Evolutionary conservation across 768 basidiomycete species (phyloP).

Genomic region (Amanita brunnescens): DNA sequence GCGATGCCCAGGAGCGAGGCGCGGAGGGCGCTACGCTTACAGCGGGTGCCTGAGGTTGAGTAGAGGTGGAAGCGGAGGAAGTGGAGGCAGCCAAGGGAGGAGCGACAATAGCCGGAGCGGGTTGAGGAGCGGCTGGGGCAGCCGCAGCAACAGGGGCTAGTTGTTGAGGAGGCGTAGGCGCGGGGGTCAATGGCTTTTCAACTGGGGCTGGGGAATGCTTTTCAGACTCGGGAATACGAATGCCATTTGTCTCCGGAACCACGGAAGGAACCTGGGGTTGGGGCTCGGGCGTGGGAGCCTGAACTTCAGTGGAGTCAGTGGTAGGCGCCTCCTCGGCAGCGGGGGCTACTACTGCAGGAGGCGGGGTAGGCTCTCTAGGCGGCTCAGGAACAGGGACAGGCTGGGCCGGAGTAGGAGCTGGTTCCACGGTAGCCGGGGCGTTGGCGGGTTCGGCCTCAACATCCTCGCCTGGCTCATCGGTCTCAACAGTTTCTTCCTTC

Average conservation of each 20-base stretch:
- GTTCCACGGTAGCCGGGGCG: slow-evolving; percentile 22
- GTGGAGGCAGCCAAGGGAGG: slow-evolving; percentile 23
- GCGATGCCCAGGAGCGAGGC: slow-evolving; percentile 87
- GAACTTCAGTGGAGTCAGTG: slow-evolving; percentile 19
- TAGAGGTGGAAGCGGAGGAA: slow-evolving; percentile 20
- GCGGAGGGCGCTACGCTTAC: slow-evolving; percentile 33
- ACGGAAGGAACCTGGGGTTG: slow-evolving; percentile 19
- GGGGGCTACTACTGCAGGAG: slow-evolving; percentile 29
- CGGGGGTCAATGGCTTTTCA: slow-evolving; percentile 19
- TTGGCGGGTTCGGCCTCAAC: slow-evolving; percentile 25
- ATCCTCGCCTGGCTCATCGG: slow-evolving; percentile 49
- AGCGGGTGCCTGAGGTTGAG: slow-evolving; percentile 20
- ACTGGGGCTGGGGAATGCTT: slow-evolving; percentile 16
- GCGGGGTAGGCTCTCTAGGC: slow-evolving; percentile 21
- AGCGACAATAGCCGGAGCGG: slow-evolving; percentile 19
- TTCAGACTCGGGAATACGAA: slow-evolving; percentile 33
- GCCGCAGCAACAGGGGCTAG: slow-evolving; percentile 21
- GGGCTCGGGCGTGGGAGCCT: slow-evolving; percentile 34
- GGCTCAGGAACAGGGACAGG: slow-evolving; percentile 29
- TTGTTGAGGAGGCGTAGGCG: slow-evolving; percentile 25
- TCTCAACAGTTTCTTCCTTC: slow-evolving; percentile 87
- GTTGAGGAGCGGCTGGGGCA: slow-evolving; percentile 19
- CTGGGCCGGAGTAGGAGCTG: slow-evolving; percentile 16
- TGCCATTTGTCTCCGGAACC: slow-evolving; percentile 25
- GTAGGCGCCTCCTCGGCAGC: slow-evolving; percentile 30